Base-by-base conservation (phyloP, 257 asterid genomes). In the Solanum commersonii region DNA sequence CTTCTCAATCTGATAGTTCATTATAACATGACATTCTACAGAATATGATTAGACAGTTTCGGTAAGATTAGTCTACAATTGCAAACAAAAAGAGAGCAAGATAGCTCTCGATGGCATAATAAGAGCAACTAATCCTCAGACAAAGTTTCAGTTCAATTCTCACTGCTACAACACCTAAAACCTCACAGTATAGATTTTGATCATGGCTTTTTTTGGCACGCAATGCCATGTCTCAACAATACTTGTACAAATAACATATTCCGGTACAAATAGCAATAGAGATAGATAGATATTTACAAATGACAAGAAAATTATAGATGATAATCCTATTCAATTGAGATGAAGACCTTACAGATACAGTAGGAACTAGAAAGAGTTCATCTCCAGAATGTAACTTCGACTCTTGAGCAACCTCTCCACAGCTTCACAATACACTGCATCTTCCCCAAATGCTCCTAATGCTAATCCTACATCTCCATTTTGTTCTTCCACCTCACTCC, bases 331-430 rank as follows among this genome's bases (percentile, higher is more conserved):
- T 81, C 84, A 52, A 18, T 29, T 49, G 70, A 81, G 85, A 49
- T 5, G 29, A 46, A 81, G 44, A 29, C 23, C 85, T 81, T 81
- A 81, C 68, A 25, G 84, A 78, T 27, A 78, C 25, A 8, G 25
- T 38, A 18, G 37, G 49, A 77, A 60, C 84, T 76, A 94, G 85
- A 94, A 93, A 9, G 97, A 91, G 91, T 94, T 93, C 95, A 94
- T 94, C 89, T 94, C 97, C n/a, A 93, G 94, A 87, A 94, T 89
- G 76, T 93, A 94, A 84, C 92, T 89, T 91, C 92, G 88, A 89
- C 93, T 77, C 76, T 92, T 93, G 31, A 93, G 90, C 92, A 94
- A 78, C 81, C 89, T 92, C 84, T 90, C 92, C 65, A 90, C 94
- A 0, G 95, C 93, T 89, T 93, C 93, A 3, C 89, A 89, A 59